Base-by-base conservation (phyloP, 2,329 filamentous ascomycete species). In the Lachnellula hyalina region DNA sequence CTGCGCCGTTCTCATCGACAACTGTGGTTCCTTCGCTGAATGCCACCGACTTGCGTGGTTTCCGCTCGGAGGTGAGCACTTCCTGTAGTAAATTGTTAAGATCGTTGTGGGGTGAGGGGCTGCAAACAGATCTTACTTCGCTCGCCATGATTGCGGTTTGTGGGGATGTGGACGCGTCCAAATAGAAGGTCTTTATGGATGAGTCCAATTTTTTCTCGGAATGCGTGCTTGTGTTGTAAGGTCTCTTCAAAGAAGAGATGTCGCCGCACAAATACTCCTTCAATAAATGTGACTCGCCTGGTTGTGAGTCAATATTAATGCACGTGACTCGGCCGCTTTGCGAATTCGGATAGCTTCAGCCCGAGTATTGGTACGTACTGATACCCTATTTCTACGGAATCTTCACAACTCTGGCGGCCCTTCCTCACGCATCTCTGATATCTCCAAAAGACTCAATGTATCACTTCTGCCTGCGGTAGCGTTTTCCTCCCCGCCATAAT, bases 41-140 rank as follows among this genome's bases (percentile, higher is more conserved):
- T 62, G 91, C 86, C 68, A 97, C 93, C 47, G 90, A 95, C 77
- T 97, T 96, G 76, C 92, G 88, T 68, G 87, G 84, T 74, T 89
- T 91, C 70, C 82, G 81, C 67, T 85, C 80, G 19, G 65, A 61
- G 44, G 4, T 21, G 21, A 67, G 54, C 44, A 54, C 55, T 55
- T 67, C 65, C 64, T 69, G 50, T 52, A 42, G 48, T 40, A 41
- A 42, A 44, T 54, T 53, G 59, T 62, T 58, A 61, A 51, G 56
- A 59, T 47, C 46, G 51, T 58, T 51, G 46, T 57, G 55, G 56
- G 55, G 59, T 61, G 59, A 58, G 59, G 60, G 57, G 49, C 54
- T 42, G 21, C 44, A 50, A 53, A 44, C 41, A 50, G 46, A 61
- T 67, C 67, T 65, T 64, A 70, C 67, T 54, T 65, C 66, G 64